phyloP scores from a whole-genome alignment of 2,329 filamentous ascomycete species.

The Xylariomycetidae sp. region DNA sequence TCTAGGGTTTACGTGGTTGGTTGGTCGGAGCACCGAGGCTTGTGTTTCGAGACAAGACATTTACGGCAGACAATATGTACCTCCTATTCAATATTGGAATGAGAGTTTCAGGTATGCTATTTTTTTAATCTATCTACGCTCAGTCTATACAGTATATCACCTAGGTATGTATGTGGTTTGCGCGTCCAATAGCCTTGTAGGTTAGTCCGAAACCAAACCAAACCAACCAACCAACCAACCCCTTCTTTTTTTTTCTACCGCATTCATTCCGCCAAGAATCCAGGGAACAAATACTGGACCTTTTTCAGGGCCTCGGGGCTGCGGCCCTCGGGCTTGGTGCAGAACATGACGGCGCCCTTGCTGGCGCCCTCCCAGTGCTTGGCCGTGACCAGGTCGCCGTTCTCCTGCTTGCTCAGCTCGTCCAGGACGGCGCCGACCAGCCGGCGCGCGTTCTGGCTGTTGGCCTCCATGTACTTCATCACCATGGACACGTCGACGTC shows the following conservation, averaged over 20 bases:
- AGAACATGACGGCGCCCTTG: conserved; percentile 73
- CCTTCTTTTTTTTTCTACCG: neutral
- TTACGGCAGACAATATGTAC: no score
- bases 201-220: no score
- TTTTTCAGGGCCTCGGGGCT: conserved; percentile 71
- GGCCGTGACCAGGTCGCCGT: conserved; percentile 69
- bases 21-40: no score
- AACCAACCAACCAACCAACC: neutral
- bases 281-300: conserved; percentile 83
- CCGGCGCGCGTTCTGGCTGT: conserved; percentile 78
- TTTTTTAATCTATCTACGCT: no score
- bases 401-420: conserved; percentile 72
- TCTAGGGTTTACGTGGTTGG: no score
- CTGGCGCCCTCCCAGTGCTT: conserved; percentile 76
- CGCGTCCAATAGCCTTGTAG: no score
- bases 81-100: no score
- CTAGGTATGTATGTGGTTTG: no score
- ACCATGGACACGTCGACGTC: conserved; percentile 97
- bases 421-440: conserved; percentile 86
- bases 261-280: conserved; percentile 53
- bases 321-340: conserved; percentile 75
- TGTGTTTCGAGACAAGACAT: no score
- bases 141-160: no score
- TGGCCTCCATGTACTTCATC: conserved; percentile 92
- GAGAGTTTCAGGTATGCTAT: no score